Percentiles rank a stretch among this genome's conserved stretches.
Conservation (phyloP, 768 basidiomycete genomes). For the Suillus variegatus region DNA sequence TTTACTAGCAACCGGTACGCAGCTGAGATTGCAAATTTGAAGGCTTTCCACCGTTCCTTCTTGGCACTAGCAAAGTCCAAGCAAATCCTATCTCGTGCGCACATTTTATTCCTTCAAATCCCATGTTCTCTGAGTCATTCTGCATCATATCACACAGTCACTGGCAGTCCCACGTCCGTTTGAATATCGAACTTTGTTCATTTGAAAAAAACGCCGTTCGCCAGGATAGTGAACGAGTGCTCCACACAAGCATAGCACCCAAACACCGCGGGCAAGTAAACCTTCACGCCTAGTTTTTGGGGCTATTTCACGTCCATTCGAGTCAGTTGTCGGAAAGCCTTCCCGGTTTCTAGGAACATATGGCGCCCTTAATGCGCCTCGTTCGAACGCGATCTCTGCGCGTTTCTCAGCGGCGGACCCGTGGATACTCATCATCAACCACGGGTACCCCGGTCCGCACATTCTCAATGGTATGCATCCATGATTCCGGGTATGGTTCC, state of each 20-base stretch:
- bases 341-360: not conserved
- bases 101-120: not conserved
- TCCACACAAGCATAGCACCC: not conserved
- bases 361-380: constrained; percentile 2
- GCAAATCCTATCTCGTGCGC: not conserved
- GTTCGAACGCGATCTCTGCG: not conserved
- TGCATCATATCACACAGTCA: not conserved
- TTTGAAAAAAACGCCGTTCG: not conserved
- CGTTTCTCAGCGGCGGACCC: not conserved
- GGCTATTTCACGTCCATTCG: not conserved
- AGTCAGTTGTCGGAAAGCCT: not conserved
- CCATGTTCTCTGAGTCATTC: not conserved
- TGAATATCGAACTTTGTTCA: constrained; percentile 1
- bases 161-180: not conserved
- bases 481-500: constrained; percentile 79
- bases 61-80: not conserved
- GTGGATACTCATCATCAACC: constrained; percentile 2
- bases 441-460: constrained; percentile 41
- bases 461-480: constrained; percentile 68
- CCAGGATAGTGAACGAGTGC: not conserved
- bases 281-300: not conserved
- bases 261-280: constrained; percentile 1
- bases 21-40: not conserved
- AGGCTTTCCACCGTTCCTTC: not conserved
- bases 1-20: not conserved